These are phyloP conservation scores for Cenococcum geophilum DNA, from an alignment of 495 filamentous ascomycete species.

Conservation along the genomic window DNA sequence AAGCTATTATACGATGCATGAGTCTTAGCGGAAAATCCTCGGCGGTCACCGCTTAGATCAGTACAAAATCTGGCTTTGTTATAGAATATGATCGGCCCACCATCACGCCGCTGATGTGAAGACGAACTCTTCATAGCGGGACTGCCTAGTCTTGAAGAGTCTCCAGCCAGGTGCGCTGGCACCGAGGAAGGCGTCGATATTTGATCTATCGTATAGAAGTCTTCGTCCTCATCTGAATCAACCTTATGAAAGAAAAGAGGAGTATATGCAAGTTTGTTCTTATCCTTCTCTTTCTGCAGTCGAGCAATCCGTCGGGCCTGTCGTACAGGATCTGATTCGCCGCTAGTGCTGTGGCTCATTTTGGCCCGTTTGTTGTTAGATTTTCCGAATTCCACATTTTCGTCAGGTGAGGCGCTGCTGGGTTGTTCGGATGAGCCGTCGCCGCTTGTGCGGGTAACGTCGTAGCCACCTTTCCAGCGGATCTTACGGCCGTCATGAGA, in stretches of 20 bases:
- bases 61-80: conserved; percentile 68
- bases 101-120: conserved; percentile 45
- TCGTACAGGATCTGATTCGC: background rate
- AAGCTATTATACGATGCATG: conserved; percentile 15
- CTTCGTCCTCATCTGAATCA: conserved; percentile 30
- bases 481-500: conserved; percentile 68
- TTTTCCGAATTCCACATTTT: background rate
- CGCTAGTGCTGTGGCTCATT: conserved; percentile 9
- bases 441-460: conserved; percentile 54
- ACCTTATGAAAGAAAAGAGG: conserved; percentile 40
- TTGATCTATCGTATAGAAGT: conserved; percentile 15
- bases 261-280: conserved; percentile 33
- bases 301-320: conserved; percentile 10
- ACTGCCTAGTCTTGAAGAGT: conserved; percentile 34
- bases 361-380: conserved; percentile 2
- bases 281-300: conserved; percentile 9
- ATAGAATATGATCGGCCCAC: conserved; percentile 77
- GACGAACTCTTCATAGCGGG: conserved; percentile 38
- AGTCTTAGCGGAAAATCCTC: background rate
- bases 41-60: conserved; percentile 61
- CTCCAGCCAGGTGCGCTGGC: conserved; percentile 19
- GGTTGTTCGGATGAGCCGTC: conserved; percentile 37
- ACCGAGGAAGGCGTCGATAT: conserved; percentile 18
- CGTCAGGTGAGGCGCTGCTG: conserved; percentile 14
- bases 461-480: conserved; percentile 62